phyloP scores from a whole-genome alignment of 345 rosid species.

The Raphanus sativus region DNA sequence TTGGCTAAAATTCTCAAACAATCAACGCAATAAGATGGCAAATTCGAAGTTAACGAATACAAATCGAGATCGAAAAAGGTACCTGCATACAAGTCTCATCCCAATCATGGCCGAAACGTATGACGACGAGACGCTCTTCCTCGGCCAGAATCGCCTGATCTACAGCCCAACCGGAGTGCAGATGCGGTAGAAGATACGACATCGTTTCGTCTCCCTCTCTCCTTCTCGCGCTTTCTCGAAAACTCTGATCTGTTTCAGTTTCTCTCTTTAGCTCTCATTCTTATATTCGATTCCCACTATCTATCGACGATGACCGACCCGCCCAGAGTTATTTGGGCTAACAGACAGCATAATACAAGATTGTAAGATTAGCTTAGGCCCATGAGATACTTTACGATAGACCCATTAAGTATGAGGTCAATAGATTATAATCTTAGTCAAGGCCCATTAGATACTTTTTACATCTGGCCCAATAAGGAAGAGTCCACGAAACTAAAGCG shows the following conservation, averaged over 20 bases:
- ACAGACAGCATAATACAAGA: not conserved
- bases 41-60: not conserved
- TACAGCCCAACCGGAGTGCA: constrained; percentile 96
- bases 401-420: not conserved
- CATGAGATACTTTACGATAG: not conserved
- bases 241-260: constrained; percentile 13
- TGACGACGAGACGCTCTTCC: constrained; percentile 91
- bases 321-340: not conserved
- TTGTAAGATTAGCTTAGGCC: not conserved
- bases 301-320: constrained; percentile 14
- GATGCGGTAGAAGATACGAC: constrained; percentile 88
- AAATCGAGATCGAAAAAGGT: not conserved
- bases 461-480: constrained; percentile 4
- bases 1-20: not conserved
- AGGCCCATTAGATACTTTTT: not conserved
- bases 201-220: constrained; percentile 24
- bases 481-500: too few relatives aligned
- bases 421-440: not conserved
- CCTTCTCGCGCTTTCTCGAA: not conserved
- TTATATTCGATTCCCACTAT: constrained; percentile 4
- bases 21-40: not conserved
- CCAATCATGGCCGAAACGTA: constrained; percentile 95
- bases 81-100: constrained; percentile 99
- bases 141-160: constrained; percentile 93
- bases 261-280: not conserved